Evolutionary conservation across 225 moss, liverwort and hornwort genomes (phyloP).

Genomic region (Sphagnum contortum): DNA sequence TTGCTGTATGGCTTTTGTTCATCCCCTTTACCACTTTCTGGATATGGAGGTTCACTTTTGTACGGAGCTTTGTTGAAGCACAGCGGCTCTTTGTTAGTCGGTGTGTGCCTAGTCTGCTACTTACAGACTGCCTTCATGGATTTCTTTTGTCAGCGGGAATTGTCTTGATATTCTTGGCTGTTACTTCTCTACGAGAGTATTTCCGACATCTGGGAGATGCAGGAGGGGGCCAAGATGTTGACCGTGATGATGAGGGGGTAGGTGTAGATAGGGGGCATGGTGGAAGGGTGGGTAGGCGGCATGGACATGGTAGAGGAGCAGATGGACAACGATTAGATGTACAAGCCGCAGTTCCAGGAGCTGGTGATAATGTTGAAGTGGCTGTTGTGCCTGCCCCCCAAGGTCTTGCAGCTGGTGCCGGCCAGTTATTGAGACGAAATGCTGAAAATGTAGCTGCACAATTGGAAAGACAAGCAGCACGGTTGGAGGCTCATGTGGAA

Average conservation of each 20-base stretch:
- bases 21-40: slow-evolving; percentile 95
- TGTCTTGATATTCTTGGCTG: slow-evolving; percentile 98
- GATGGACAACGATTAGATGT: no score
- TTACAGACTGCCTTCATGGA: slow-evolving; percentile 94
- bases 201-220: slow-evolving; percentile 92
- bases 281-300: slow-evolving; percentile 57
- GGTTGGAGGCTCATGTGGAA: slow-evolving; percentile 97
- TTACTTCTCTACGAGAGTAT: slow-evolving; percentile 90
- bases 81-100: slow-evolving; percentile 83
- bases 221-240: slow-evolving; percentile 32
- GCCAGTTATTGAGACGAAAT: slow-evolving; percentile 84
- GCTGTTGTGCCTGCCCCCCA: slow-evolving; percentile 31
- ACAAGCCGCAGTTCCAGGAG: slow-evolving; percentile 5
- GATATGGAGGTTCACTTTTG: slow-evolving; percentile 98
- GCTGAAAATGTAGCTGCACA: slow-evolving; percentile 96
- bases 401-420: slow-evolving; percentile 91
- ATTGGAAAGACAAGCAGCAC: slow-evolving; percentile 97
- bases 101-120: slow-evolving; percentile 71
- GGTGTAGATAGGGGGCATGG: slow-evolving; percentile 50
- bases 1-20: slow-evolving; percentile 87
- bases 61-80: slow-evolving; percentile 87
- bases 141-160: slow-evolving; percentile 95
- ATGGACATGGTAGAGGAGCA: slow-evolving; percentile 5
- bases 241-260: slow-evolving; percentile 55
- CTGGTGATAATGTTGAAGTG: slow-evolving; percentile 19